phyloP scores from a whole-genome alignment of 2,329 filamentous ascomycete genomes.

The Cadophora sp. region DNA sequence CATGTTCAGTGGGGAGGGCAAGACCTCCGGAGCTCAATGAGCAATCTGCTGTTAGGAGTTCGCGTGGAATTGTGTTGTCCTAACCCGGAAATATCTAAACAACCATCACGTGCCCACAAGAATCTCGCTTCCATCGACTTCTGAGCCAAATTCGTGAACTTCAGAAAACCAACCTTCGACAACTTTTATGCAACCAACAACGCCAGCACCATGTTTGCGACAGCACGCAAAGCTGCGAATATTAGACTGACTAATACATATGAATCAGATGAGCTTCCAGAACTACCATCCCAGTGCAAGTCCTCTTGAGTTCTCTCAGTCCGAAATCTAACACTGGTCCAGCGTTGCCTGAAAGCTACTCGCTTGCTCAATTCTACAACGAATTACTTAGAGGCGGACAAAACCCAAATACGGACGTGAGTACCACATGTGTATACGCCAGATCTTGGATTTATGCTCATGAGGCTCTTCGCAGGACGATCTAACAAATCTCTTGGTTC shows the following conservation, averaged over 20 bases:
- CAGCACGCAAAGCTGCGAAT: constrained; percentile 27
- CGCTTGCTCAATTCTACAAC: constrained; percentile 28
- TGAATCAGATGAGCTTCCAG: constrained; percentile 1
- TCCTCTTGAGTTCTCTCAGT: not conserved
- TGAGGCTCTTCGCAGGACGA: constrained; percentile 31
- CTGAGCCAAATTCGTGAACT: not conserved
- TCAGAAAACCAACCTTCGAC: not conserved
- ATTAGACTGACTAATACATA: not conserved
- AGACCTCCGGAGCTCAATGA: too few relatives aligned
- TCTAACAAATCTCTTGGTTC: constrained; percentile 36
- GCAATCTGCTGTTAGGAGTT: too few relatives aligned
- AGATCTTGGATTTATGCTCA: not conserved
- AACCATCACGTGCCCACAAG: not conserved
- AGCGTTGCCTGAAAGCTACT: constrained; percentile 35
- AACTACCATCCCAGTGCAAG: constrained; percentile 24
- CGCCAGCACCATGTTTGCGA: constrained; percentile 28
- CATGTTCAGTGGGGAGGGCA: too few relatives aligned
- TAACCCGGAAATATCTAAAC: not conserved
- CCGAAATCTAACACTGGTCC: constrained; percentile 16
- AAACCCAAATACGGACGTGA: constrained; percentile 12
- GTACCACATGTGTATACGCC: not conserved
- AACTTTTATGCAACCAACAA: not conserved
- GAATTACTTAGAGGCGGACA: constrained; percentile 17
- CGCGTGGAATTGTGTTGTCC: too few relatives aligned
- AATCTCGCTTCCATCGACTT: not conserved